phyloP scores from a whole-genome alignment of 495 filamentous ascomycete genomes.

The Aeminium ludgeri region DNA sequence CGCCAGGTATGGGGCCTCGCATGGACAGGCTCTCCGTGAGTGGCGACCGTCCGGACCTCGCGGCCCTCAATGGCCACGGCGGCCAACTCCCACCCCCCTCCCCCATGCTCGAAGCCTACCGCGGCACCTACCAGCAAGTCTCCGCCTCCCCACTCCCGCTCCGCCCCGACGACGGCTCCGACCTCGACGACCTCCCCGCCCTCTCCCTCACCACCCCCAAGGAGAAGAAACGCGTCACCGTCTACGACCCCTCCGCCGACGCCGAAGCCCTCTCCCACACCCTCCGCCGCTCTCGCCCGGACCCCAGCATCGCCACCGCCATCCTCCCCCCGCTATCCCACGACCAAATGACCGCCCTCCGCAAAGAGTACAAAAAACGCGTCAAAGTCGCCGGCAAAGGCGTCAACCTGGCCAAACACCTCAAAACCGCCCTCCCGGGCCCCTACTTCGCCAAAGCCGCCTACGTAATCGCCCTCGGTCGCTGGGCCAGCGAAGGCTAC shows the following conservation, averaged over 20 bases:
- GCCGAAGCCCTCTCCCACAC: conserved; percentile 59
- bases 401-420: conserved; percentile 92
- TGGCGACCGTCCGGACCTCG: conserved; percentile 20
- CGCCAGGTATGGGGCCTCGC: conserved; percentile 12
- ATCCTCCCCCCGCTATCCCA: conserved; percentile 70
- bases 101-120: conserved; percentile 81
- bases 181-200: conserved; percentile 20
- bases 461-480: conserved; percentile 77
- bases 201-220: conserved; percentile 7
- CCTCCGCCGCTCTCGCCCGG: too few relatives aligned
- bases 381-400: conserved; percentile 52
- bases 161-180: conserved; percentile 25
- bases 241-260: conserved; percentile 67
- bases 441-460: conserved; percentile 81
- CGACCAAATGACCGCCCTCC: conserved; percentile 69
- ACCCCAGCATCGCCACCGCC: conserved; percentile 45
- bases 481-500: conserved; percentile 88
- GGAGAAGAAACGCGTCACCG: conserved; percentile 35
- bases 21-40: conserved; percentile 25
- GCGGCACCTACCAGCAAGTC: conserved; percentile 85
- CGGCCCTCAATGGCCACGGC: conserved; percentile 2
- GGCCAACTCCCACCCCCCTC: conserved; percentile 31
- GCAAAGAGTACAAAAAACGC: conserved; percentile 74
- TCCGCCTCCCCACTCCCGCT: conserved; percentile 84
- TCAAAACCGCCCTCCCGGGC: conserved; percentile 56